phyloP scores from a whole-genome alignment of 306 rosid species.

The Senna tora region DNA sequence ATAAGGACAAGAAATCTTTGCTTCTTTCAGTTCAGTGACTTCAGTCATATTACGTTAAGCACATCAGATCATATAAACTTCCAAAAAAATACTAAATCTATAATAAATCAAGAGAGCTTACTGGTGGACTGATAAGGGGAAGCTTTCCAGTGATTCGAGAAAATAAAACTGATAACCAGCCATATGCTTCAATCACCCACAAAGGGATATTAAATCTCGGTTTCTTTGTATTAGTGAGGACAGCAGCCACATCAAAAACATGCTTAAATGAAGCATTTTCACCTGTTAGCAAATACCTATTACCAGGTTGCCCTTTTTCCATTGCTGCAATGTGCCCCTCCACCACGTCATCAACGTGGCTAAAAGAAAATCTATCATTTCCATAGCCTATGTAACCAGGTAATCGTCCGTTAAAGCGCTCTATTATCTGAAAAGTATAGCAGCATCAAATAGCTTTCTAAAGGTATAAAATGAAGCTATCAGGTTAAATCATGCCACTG shows the following conservation, averaged over 20 bases:
- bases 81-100: slow-evolving; percentile 26
- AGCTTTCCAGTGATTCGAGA: slow-evolving; percentile 70
- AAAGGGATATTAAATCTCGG: slow-evolving; percentile 67
- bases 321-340: slow-evolving; percentile 82
- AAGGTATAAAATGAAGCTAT: background rate
- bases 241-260: slow-evolving; percentile 80
- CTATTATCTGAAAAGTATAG: slow-evolving; percentile 56
- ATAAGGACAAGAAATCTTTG: background rate
- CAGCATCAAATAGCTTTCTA: slow-evolving; percentile 16
- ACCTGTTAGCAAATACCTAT: slow-evolving; percentile 79
- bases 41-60: background rate
- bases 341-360: slow-evolving; percentile 87
- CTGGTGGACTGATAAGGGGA: slow-evolving; percentile 93
- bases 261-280: slow-evolving; percentile 81
- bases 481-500: background rate
- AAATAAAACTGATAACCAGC: slow-evolving; percentile 63
- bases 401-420: slow-evolving; percentile 80
- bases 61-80: background rate
- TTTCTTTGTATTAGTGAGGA: slow-evolving; percentile 59
- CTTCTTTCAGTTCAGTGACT: too few species aligned
- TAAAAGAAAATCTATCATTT: slow-evolving; percentile 66
- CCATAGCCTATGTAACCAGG: slow-evolving; percentile 88
- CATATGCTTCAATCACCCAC: slow-evolving; percentile 76
- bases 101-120: slow-evolving; percentile 37
- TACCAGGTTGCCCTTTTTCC: slow-evolving; percentile 67